phyloP scores from a whole-genome alignment of 495 filamentous ascomycete species.

The Xylaria telfairii region DNA sequence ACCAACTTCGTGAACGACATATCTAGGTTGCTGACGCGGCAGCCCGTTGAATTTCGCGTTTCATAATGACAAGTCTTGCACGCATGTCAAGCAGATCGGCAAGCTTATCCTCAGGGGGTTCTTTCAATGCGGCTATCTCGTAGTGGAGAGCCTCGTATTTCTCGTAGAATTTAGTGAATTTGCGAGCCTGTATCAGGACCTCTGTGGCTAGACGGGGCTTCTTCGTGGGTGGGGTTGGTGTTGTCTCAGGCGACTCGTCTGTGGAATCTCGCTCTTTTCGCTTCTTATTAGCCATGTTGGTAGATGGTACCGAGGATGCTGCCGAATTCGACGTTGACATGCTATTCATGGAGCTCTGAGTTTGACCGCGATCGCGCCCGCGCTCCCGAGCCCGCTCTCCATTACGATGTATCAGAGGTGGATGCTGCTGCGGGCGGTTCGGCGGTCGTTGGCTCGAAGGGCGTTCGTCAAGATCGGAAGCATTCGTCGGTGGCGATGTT shows the following conservation, averaged over 20 bases:
- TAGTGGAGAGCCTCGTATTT: conserved; percentile 68
- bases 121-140: conserved; percentile 57
- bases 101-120: conserved; percentile 63
- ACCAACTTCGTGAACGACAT: not conserved
- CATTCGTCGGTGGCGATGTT: conserved; percentile 77
- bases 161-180: conserved; percentile 67
- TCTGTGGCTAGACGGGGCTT: conserved; percentile 45
- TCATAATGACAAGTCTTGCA: conserved; percentile 63
- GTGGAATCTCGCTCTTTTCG: conserved; percentile 42
- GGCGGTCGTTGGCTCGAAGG: conserved; percentile 41
- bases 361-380: conserved; percentile 41
- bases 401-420: conserved; percentile 31
- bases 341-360: conserved; percentile 25
- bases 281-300: conserved; percentile 42
- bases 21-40: conserved; percentile 38
- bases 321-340: conserved; percentile 31
- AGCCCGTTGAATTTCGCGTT: conserved; percentile 67
- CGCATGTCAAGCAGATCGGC: conserved; percentile 67
- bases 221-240: conserved; percentile 42
- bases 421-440: conserved; percentile 29
- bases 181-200: conserved; percentile 59
- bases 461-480: conserved; percentile 64
- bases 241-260: conserved; percentile 37
- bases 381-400: conserved; percentile 32
- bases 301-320: conserved; percentile 26